These are phyloP conservation scores for Picochlorum sp. DNA, from an alignment of 139 green algal species.

Conservation along the genomic window DNA sequence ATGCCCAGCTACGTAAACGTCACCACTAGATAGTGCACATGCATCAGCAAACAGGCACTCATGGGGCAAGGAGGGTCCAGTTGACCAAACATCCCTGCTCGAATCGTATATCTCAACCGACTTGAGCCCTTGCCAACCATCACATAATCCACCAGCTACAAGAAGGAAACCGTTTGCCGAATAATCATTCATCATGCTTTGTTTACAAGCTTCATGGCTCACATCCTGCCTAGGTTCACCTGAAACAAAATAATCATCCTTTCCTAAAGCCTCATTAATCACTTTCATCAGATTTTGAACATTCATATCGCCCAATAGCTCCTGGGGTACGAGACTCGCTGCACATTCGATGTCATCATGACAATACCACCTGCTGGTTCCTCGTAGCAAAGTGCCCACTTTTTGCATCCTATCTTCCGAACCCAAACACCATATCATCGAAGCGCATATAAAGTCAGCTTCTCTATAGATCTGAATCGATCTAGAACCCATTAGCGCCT, in stretches of 20 bases:
- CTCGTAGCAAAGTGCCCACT: background rate
- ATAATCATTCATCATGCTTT: background rate
- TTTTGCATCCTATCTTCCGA: background rate
- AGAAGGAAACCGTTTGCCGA: constrained; percentile 2
- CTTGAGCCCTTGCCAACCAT: constrained; percentile 16
- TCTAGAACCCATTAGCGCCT: background rate
- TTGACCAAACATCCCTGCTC: constrained; percentile 28
- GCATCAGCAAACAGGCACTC: constrained; percentile 9
- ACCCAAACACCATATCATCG: background rate
- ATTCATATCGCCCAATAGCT: too few relatives aligned
- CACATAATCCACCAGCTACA: constrained; percentile 13
- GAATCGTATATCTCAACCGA: constrained; percentile 44
- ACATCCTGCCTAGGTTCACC: too few relatives aligned
- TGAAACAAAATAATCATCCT: too few relatives aligned
- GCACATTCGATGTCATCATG: too few relatives aligned
- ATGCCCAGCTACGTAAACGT: constrained; percentile 4
- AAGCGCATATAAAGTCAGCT: background rate
- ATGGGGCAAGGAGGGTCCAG: constrained; percentile 20
- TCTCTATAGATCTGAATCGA: background rate
- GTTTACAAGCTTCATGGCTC: too few relatives aligned
- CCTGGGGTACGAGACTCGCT: too few relatives aligned
- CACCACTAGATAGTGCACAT: background rate
- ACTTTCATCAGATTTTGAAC: too few relatives aligned
- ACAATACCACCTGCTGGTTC: too few relatives aligned
- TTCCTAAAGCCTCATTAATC: too few relatives aligned